Percentiles rank a stretch among this genome's conserved stretches.
Evolutionary conservation across 768 basidiomycete genomes (phyloP).

Genomic region (Auriscalpium vulgare): DNA sequence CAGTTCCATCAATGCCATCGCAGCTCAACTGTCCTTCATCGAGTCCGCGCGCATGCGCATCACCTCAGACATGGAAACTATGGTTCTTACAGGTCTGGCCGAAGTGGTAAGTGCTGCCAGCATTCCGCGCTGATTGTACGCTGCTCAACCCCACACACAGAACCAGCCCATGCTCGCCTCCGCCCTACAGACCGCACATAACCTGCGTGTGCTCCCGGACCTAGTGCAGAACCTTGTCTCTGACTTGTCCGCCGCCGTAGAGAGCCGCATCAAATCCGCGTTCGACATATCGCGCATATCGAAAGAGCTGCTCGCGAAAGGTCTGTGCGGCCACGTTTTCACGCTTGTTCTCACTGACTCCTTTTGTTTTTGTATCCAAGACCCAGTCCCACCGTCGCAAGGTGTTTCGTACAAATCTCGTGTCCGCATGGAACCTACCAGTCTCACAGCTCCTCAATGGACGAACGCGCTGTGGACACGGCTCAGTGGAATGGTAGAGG

Average conservation of each 20-base stretch:
- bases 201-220: slow-evolving; percentile 75
- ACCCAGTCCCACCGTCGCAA: slow-evolving; percentile 19
- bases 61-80: slow-evolving; percentile 82
- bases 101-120: slow-evolving; percentile 47
- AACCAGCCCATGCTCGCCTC: slow-evolving; percentile 88
- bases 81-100: slow-evolving; percentile 75
- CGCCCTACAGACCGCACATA: slow-evolving; percentile 93
- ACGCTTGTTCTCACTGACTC: background rate
- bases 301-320: slow-evolving; percentile 76
- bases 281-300: slow-evolving; percentile 88
- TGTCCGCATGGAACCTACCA: slow-evolving; percentile 86
- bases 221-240: slow-evolving; percentile 72
- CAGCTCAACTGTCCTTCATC: slow-evolving; percentile 62
- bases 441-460: slow-evolving; percentile 81
- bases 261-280: slow-evolving; percentile 67
- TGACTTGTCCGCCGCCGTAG: slow-evolving; percentile 79
- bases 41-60: slow-evolving; percentile 64
- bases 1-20: slow-evolving; percentile 65
- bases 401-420: slow-evolving; percentile 73
- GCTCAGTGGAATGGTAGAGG: slow-evolving; percentile 76
- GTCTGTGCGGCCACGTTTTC: slow-evolving; percentile 26
- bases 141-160: slow-evolving; percentile 29
- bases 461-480: slow-evolving; percentile 72
- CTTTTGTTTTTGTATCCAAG: slow-evolving; percentile 16
- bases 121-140: background rate